A percentile compares a stretch with the other conserved stretches of the same genome.
Evolutionary conservation across 345 rosid species (phyloP).

Genomic region (Dimocarpus longan): DNA sequence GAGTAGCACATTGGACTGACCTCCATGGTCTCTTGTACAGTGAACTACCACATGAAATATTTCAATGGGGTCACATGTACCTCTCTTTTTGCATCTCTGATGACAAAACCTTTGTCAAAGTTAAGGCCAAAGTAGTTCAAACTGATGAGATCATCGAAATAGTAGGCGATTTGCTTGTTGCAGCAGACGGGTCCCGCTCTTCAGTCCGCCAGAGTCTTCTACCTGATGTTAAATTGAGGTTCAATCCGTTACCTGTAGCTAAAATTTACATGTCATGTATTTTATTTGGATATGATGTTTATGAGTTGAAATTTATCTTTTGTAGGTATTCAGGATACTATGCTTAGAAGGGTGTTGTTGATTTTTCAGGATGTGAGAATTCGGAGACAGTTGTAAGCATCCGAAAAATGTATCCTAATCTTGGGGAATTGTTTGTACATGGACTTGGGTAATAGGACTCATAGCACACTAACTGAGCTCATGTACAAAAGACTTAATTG

Average conservation of each 20-base stretch:
- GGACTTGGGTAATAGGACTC: conserved; percentile 46
- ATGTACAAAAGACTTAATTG: conserved; percentile 57
- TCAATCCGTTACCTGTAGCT: not conserved
- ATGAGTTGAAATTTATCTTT: not conserved
- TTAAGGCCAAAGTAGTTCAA: conserved; percentile 46
- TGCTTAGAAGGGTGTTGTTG: conserved; percentile 78
- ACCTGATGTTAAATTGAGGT: conserved; percentile 70
- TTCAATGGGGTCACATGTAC: conserved; percentile 67
- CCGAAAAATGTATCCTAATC: conserved; percentile 55
- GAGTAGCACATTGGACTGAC: conserved; percentile 72
- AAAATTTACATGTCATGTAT: too few species aligned
- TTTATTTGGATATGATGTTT: too few species aligned
- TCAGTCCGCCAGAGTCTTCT: conserved; percentile 56
- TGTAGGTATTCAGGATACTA: conserved; percentile 77
- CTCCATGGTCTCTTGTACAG: conserved; percentile 56
- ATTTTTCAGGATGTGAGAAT: conserved; percentile 54
- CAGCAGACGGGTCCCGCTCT: conserved; percentile 79
- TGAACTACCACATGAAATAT: conserved; percentile 46
- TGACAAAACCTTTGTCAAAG: conserved; percentile 47
- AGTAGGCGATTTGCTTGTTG: conserved; percentile 62
- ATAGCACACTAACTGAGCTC: conserved; percentile 57
- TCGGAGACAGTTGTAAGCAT: conserved; percentile 47
- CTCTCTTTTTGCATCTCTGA: conserved; percentile 53
- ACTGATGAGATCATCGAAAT: conserved; percentile 54
- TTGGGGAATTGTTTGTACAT: conserved; percentile 73